A percentile compares a stretch with the other conserved stretches of the same genome.
phyloP scores from a whole-genome alignment of 2,329 filamentous ascomycete genomes.

The Colletotrichum acutatum region DNA sequence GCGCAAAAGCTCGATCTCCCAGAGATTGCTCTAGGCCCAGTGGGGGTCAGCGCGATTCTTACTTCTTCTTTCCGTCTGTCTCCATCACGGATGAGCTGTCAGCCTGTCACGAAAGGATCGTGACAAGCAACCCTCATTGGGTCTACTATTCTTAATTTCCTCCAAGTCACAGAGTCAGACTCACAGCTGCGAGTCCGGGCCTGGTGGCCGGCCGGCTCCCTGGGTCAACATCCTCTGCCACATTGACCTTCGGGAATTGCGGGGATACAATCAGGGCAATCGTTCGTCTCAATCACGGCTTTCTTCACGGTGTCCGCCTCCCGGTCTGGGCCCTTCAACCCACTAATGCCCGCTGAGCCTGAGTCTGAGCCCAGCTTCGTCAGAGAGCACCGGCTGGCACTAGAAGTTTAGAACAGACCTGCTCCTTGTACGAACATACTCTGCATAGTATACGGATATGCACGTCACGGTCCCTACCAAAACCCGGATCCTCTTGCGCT shows the following conservation, averaged over 20 bases:
- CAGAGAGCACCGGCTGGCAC: background rate
- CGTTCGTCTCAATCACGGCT: conserved; percentile 32
- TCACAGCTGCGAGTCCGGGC: background rate
- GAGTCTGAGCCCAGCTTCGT: background rate
- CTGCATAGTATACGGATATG: background rate
- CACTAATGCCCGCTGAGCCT: conserved; percentile 21
- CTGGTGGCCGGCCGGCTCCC: conserved; percentile 1
- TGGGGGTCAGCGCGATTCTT: conserved; percentile 3
- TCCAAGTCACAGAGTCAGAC: too few relatives aligned
- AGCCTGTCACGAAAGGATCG: background rate
- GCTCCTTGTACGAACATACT: background rate
- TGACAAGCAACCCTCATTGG: background rate
- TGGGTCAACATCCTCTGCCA: conserved; percentile 1
- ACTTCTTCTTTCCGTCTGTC: background rate
- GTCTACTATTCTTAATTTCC: background rate
- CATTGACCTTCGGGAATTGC: conserved; percentile 7
- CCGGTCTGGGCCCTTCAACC: conserved; percentile 6
- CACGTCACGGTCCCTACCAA: background rate
- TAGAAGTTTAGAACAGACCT: conserved; percentile 15
- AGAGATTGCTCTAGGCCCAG: background rate
- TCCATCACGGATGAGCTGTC: background rate
- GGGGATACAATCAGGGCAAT: conserved; percentile 29
- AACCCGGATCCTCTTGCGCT: background rate
- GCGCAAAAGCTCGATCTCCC: background rate
- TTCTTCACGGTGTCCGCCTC: conserved; percentile 11